These are phyloP conservation scores for Galerina marginata DNA, from an alignment of 768 basidiomycete genomes.

Conservation along the genomic window DNA sequence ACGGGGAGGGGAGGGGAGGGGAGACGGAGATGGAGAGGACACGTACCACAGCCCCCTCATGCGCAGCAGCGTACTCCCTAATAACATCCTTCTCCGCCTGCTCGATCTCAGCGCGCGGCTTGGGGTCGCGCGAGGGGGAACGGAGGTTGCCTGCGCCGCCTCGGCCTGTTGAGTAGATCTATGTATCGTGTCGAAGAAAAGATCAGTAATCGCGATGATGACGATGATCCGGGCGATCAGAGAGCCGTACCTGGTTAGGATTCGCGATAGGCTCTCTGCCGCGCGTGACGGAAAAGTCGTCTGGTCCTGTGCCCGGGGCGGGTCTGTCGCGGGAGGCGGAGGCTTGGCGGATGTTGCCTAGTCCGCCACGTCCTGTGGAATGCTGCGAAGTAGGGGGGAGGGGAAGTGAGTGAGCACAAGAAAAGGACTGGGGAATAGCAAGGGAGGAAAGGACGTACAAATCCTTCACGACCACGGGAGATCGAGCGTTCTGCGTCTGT, in stretches of 20 bases:
- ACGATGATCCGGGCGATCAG: no score
- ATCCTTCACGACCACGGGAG: constrained; percentile 62
- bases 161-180: no score
- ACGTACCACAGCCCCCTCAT: constrained; percentile 43
- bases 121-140: constrained; percentile 52
- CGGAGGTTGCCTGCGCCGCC: no score
- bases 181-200: no score
- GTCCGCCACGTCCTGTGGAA: constrained; percentile 71
- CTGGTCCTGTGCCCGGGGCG: constrained; percentile 42
- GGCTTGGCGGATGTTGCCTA: constrained; percentile 65
- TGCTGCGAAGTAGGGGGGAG: constrained; percentile 43
- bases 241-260: no score
- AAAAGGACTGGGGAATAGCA: no score
- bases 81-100: constrained; percentile 51
- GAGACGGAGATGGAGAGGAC: neutral
- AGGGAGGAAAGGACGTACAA: constrained; percentile 52
- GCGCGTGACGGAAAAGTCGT: constrained; percentile 60
- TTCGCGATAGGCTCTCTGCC: constrained; percentile 57
- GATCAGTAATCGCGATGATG: no score
- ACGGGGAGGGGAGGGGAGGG: neutral
- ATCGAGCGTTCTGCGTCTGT: constrained; percentile 49
- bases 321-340: constrained; percentile 53
- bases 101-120: constrained; percentile 25
- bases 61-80: constrained; percentile 34
- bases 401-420: no score